Evolutionary conservation across 441 rosid genomes (phyloP).

Genomic region (Syzygium syzygioides): DNA sequence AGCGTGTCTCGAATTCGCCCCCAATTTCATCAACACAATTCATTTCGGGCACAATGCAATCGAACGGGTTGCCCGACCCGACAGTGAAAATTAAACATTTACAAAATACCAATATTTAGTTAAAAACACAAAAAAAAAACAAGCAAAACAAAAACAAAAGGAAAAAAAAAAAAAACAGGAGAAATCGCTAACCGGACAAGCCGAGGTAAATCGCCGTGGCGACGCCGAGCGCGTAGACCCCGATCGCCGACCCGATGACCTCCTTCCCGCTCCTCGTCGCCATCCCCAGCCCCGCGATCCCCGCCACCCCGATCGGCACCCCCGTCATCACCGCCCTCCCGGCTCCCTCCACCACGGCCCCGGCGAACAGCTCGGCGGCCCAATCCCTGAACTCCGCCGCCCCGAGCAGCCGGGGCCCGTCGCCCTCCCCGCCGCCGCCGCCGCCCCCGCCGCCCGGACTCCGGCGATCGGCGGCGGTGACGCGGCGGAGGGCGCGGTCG

Average conservation of each 20-base stretch:
- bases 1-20: not conserved
- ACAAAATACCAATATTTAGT: not conserved
- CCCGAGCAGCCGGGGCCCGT: slow-evolving; percentile 24
- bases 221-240: slow-evolving; percentile 70
- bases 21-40: not conserved
- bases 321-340: slow-evolving; percentile 49
- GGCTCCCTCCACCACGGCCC: slow-evolving; percentile 49
- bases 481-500: slow-evolving; percentile 59
- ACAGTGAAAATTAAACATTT: not conserved
- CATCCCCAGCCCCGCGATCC: slow-evolving; percentile 67
- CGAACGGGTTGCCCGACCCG: not conserved
- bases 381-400: slow-evolving; percentile 49
- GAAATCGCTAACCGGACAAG: slow-evolving; percentile 37
- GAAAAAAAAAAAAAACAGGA: not conserved
- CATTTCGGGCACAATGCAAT: not conserved
- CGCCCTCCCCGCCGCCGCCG: not conserved
- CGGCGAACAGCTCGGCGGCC: slow-evolving; percentile 60
- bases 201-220: slow-evolving; percentile 61
- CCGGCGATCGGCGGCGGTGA: not conserved
- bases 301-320: slow-evolving; percentile 64
- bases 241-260: slow-evolving; percentile 61
- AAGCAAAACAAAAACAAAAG: not conserved
- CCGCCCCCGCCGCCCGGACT: not conserved
- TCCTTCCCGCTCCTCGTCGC: slow-evolving; percentile 42
- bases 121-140: not conserved